Evolutionary conservation across 306 rosid genomes (phyloP), one percentile per base, ranked within the genome.

Genomic region (Vachellia collinsii): DNA sequence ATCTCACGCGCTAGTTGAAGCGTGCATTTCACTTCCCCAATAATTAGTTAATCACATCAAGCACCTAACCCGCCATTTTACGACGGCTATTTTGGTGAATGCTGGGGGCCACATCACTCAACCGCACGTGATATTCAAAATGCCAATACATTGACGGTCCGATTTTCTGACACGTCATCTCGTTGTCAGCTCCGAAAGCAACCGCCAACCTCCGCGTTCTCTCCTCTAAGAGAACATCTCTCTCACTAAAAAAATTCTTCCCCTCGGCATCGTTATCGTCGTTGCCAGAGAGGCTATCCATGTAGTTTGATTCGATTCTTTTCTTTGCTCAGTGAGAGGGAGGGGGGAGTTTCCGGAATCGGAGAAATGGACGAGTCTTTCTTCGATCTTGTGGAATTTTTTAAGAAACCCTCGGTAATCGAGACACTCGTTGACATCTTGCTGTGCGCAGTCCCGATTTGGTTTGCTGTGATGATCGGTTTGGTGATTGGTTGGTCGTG

Each of bases 381-480:
- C 85, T 87, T 90, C 39, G 98, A 93, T 75, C 69, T 91, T n/a
- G 80, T 82, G 72, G 98, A 88, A 83, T 93, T 95, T 53, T 70
- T 93, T 59, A 83, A 81, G 84, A 90, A 85, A 80, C 99, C 98
- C 59, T 85, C 97, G 47, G 79, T 93, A 51, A 81, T 91, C 6
- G 99, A 95, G 77, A 95, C 98, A 91, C 82, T 95, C 65, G 89
- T 93, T 88, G 98, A 95, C 87, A 93, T 95, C 76, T 81, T 95
- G 87, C 88, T 95, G 12, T 93, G 98, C 53, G 90, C 96, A 46
- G 98, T 91, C 19, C 99, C 99, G 83, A 95, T 95, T 86, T 95
- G 99, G 99, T 79, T 95, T 1, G 96, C 99, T 10, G 98, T 95
- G 16, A 95, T 91, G 99, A 93, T 95, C 68, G 99, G 99, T 6